Conservation (phyloP, 495 filamentous ascomycete species). For the Penicillium antarcticum region DNA sequence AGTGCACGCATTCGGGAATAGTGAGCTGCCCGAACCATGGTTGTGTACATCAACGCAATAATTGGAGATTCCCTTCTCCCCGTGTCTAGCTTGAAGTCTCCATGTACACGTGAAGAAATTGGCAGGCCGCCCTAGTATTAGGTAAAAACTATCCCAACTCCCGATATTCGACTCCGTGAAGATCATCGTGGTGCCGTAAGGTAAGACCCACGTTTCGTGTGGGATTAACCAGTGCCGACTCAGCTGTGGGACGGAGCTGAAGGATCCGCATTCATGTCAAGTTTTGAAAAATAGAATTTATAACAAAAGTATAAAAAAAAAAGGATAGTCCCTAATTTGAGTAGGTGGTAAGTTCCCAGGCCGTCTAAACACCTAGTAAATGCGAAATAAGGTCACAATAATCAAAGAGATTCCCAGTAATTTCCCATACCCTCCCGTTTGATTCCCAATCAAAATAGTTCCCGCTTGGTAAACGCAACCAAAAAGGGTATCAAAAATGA, state of each 20-base stretch:
- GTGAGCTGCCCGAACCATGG: neutral
- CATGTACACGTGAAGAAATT: too few relatives aligned
- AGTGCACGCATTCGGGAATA: neutral
- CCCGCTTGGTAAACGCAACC: conserved; percentile 16
- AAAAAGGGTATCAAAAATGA: conserved; percentile 31
- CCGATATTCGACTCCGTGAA: neutral
- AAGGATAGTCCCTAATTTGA: too few relatives aligned
- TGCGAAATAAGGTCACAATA: conserved; percentile 1
- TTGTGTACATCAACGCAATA: neutral
- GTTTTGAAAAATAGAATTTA: too few relatives aligned
- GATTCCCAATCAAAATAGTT: conserved; percentile 8
- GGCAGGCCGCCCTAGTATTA: neutral
- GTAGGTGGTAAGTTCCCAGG: neutral
- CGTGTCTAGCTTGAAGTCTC: neutral
- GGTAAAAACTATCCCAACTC: neutral
- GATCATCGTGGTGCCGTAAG: conserved; percentile 11
- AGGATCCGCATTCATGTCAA: neutral
- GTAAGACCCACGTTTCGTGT: conserved; percentile 22
- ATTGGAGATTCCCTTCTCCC: neutral
- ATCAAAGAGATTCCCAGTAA: conserved; percentile 4
- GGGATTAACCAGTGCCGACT: conserved; percentile 4
- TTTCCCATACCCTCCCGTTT: conserved; percentile 2
- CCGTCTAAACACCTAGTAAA: conserved; percentile 1
- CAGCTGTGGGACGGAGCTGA: neutral
- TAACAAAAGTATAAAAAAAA: too few relatives aligned